These are phyloP conservation scores for Castanea mollissima DNA, from an alignment of 306 rosid species.

Conservation along the genomic window DNA sequence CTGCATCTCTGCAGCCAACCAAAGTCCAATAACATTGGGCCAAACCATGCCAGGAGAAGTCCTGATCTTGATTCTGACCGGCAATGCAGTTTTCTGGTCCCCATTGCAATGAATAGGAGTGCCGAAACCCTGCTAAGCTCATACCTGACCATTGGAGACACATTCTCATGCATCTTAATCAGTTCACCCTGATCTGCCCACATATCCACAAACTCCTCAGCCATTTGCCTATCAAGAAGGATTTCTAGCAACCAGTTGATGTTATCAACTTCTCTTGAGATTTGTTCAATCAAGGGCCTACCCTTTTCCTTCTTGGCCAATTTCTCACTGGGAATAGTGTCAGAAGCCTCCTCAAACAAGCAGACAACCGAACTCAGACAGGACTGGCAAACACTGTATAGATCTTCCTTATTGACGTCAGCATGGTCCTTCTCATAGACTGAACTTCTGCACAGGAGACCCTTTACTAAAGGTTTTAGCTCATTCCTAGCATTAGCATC, in stretches of 20 bases:
- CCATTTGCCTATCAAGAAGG: constrained; percentile 77
- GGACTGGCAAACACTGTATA: constrained; percentile 55
- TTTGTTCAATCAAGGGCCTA: constrained; percentile 61
- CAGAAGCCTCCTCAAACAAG: constrained; percentile 61
- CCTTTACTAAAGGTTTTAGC: constrained; percentile 66
- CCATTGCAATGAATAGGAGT: constrained; percentile 67
- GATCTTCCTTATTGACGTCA: constrained; percentile 67
- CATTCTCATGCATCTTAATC: constrained; percentile 51
- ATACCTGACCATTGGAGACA: constrained; percentile 79
- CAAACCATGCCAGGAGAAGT: constrained; percentile 67
- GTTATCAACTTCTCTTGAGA: constrained; percentile 72
- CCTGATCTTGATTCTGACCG: constrained; percentile 56
- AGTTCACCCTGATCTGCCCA: constrained; percentile 76
- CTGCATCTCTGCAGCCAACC: constrained; percentile 86
- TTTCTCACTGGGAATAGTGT: constrained; percentile 24
- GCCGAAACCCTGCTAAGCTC: constrained; percentile 83
- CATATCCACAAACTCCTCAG: constrained; percentile 70
- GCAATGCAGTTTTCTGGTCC: constrained; percentile 74
- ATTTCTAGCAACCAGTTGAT: constrained; percentile 83
- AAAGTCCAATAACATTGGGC: constrained; percentile 73
- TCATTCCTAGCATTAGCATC: constrained; percentile 73
- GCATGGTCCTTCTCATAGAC: constrained; percentile 71
- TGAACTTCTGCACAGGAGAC: constrained; percentile 80
- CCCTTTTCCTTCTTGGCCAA: constrained; percentile 36
- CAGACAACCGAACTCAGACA: constrained; percentile 52